Evolutionary conservation across 1,139 yeast species (phyloP).

Genomic region (Candida anutae): DNA sequence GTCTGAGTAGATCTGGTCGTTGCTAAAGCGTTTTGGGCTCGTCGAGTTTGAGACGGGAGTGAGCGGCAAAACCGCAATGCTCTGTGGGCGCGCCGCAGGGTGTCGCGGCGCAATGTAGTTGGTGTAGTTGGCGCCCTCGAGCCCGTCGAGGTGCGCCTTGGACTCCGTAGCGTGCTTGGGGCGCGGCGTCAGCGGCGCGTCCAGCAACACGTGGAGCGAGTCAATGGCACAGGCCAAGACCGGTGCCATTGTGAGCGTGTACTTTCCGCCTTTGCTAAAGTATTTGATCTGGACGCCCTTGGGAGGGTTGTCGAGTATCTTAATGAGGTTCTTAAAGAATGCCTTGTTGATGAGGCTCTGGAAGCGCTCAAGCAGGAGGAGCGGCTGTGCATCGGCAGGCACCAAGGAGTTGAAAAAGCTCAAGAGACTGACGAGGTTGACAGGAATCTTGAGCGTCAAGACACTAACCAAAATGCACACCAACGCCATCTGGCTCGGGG

Average conservation of each 20-base stretch:
- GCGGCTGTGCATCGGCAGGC: conserved; percentile 6
- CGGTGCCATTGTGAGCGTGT: conserved; percentile 29
- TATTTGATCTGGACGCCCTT: conserved; percentile 37
- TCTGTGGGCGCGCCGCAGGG: conserved; percentile 2
- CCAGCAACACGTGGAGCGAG: conserved; percentile 9
- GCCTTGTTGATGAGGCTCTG: conserved; percentile 17
- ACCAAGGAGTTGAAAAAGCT: conserved; percentile 14
- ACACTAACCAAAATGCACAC: conserved; percentile 14
- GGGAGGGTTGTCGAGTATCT: conserved; percentile 39
- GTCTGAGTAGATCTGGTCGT: not conserved
- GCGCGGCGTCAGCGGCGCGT: conserved; percentile 14
- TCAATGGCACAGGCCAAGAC: conserved; percentile 26
- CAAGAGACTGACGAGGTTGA: conserved; percentile 16
- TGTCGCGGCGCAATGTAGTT: conserved; percentile 3
- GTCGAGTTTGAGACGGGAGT: conserved; percentile 22
- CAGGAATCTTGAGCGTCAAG: conserved; percentile 17
- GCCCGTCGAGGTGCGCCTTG: too few species aligned
- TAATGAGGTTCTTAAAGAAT: conserved; percentile 25
- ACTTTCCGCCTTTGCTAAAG: conserved; percentile 29
- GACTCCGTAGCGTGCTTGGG: too few species aligned
- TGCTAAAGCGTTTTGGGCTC: conserved; percentile 18
- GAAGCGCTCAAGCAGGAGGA: conserved; percentile 15
- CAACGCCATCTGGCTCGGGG: conserved; percentile 50
- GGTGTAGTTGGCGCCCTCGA: too few species aligned
- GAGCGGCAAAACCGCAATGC: conserved; percentile 12